phyloP scores from a whole-genome alignment of 768 basidiomycete species.

The Lactifluus piperatus region DNA sequence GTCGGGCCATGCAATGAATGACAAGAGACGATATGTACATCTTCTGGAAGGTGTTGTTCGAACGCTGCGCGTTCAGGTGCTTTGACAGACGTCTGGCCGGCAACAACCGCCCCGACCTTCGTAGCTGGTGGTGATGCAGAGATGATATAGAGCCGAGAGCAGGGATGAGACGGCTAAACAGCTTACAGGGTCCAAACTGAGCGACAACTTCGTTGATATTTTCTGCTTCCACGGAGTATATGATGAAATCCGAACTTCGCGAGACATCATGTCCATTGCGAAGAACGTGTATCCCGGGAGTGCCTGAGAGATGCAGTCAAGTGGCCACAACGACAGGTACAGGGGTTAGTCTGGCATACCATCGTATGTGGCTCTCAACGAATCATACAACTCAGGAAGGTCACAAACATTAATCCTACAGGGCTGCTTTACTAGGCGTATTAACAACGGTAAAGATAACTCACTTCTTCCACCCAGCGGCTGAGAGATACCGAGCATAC shows the following conservation, averaged over 20 bases:
- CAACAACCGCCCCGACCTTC: slow-evolving; percentile 84
- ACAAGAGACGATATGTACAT: slow-evolving; percentile 84
- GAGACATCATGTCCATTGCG: slow-evolving; percentile 84
- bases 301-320: slow-evolving; percentile 28
- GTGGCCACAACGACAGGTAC: background rate
- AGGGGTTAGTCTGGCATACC: slow-evolving; percentile 33
- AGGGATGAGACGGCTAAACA: background rate
- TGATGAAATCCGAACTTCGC: slow-evolving; percentile 83
- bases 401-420: slow-evolving; percentile 87
- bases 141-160: background rate
- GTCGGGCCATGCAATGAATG: slow-evolving; percentile 94
- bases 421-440: background rate
- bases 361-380: slow-evolving; percentile 49
- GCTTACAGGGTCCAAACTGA: slow-evolving; percentile 86
- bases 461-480: slow-evolving; percentile 82
- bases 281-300: slow-evolving; percentile 57
- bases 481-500: slow-evolving; percentile 75
- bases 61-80: slow-evolving; percentile 88
- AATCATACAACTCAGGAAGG: slow-evolving; percentile 60
- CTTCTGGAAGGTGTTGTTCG: slow-evolving; percentile 76
- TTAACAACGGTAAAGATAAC: slow-evolving; percentile 14
- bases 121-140: slow-evolving; percentile 74
- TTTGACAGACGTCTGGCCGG: slow-evolving; percentile 96
- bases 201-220: slow-evolving; percentile 75
- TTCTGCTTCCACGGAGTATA: slow-evolving; percentile 94